These are phyloP conservation scores for Sordariomycetes sp. DNA, from an alignment of 2,329 filamentous ascomycete species.

Conservation along the genomic window DNA sequence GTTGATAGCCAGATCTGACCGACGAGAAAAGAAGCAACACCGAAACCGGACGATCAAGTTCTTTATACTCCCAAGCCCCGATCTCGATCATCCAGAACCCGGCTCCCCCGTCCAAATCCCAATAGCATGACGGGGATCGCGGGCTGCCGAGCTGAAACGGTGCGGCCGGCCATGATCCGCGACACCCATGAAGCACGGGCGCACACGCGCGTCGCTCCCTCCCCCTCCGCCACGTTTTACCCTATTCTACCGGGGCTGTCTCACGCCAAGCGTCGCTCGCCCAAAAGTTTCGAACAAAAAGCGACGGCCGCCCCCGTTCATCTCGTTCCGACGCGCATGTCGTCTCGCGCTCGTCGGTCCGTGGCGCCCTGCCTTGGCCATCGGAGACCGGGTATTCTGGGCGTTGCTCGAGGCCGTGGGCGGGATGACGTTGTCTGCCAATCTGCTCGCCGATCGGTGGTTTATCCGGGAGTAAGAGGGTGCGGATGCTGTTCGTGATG, in stretches of 20 bases:
- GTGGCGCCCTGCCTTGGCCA: too few species aligned
- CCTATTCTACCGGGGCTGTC: background rate
- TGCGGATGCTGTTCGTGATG: too few species aligned
- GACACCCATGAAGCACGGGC: background rate
- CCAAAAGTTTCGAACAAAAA: background rate
- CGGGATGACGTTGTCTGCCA: too few species aligned
- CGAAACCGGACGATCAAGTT: background rate
- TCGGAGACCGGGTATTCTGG: too few species aligned
- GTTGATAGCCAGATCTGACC: too few species aligned
- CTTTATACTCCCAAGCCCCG: background rate
- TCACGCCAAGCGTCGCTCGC: background rate
- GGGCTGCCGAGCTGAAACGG: background rate
- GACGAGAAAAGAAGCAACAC: background rate
- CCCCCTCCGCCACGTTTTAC: background rate
- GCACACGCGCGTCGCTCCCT: too few species aligned
- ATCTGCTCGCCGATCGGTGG: too few species aligned
- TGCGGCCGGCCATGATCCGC: background rate
- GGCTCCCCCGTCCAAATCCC: background rate
- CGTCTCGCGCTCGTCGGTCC: background rate
- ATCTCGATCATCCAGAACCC: background rate
- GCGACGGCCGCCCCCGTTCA: background rate
- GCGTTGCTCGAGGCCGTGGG: too few species aligned
- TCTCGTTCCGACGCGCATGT: background rate
- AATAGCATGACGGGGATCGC: background rate
- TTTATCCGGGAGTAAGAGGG: too few species aligned